Percentiles rank a stretch among this genome's conserved stretches.
Conservation (phyloP, 768 basidiomycete genomes). For the Jaapia argillacea region DNA sequence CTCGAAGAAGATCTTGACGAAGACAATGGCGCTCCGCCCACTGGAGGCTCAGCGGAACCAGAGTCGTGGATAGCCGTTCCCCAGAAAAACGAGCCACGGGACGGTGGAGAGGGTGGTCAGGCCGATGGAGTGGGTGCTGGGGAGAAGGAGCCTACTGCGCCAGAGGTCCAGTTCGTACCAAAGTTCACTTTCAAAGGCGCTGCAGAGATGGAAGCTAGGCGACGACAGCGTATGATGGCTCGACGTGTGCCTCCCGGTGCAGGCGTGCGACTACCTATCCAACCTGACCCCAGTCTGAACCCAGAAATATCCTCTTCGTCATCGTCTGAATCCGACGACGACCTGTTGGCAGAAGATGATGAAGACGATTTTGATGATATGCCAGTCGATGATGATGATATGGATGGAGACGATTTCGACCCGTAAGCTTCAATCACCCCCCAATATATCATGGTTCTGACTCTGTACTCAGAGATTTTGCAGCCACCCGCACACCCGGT, state of each 20-base stretch:
- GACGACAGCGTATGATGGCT: slow-evolving; percentile 57
- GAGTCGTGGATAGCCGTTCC: neutral
- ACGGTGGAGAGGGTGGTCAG: neutral
- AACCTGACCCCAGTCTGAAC: slow-evolving; percentile 30
- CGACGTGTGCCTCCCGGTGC: slow-evolving; percentile 32
- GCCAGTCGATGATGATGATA: slow-evolving; percentile 37
- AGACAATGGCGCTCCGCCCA: neutral
- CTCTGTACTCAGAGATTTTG: slow-evolving; percentile 45
- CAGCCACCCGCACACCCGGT: slow-evolving; percentile 41
- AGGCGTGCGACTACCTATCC: slow-evolving; percentile 18
- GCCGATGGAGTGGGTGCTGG: slow-evolving; percentile 1
- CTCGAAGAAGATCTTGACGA: neutral
- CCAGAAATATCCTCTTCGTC: slow-evolving; percentile 40
- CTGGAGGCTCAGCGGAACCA: neutral
- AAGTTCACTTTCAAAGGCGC: slow-evolving; percentile 77
- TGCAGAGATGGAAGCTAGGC: slow-evolving; percentile 77
- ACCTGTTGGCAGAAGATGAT: slow-evolving; percentile 32
- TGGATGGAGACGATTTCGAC: slow-evolving; percentile 67
- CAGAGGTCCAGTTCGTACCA: slow-evolving; percentile 49
- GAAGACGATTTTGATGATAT: slow-evolving; percentile 40
- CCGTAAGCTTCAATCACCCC: slow-evolving; percentile 38
- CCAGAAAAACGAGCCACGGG: slow-evolving; percentile 9
- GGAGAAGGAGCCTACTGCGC: slow-evolving; percentile 10
- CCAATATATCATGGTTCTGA: neutral
- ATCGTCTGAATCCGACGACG: slow-evolving; percentile 24